Percentiles rank a stretch among this genome's conserved stretches.
Evolutionary conservation across 2,329 filamentous ascomycete genomes (phyloP).

Genomic region (Didymella pinodella): DNA sequence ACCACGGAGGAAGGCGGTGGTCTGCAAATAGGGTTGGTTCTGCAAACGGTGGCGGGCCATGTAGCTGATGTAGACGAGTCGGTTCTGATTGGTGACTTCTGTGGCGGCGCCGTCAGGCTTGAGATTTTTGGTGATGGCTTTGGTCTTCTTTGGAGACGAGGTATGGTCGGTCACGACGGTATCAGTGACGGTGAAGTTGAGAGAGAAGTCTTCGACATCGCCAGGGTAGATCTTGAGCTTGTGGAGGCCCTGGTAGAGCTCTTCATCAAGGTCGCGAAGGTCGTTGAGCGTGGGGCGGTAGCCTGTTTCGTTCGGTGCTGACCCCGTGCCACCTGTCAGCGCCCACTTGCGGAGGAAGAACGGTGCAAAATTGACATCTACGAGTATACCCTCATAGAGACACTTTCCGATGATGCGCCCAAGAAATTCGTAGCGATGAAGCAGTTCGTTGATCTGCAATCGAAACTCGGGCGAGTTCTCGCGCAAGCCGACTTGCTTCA

Average conservation of each 20-base stretch:
- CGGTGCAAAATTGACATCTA: constrained; percentile 90
- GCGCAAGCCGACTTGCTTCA: constrained; percentile 61
- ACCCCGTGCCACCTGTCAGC: constrained; percentile 70
- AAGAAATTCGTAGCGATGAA: constrained; percentile 86
- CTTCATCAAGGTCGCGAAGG: constrained; percentile 87
- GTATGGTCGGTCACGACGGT: constrained; percentile 55
- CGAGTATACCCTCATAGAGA: constrained; percentile 93
- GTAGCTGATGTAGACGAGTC: constrained; percentile 91
- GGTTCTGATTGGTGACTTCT: constrained; percentile 88
- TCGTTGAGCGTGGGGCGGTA: constrained; percentile 97
- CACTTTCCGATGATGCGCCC: constrained; percentile 95
- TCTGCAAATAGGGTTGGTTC: constrained; percentile 80
- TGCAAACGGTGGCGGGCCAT: constrained; percentile 88
- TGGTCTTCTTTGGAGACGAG: constrained; percentile 52
- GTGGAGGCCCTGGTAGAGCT: constrained; percentile 84
- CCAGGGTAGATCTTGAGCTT: constrained; percentile 85
- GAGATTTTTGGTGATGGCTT: constrained; percentile 76
- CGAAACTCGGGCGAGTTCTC: constrained; percentile 67
- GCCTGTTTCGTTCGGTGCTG: constrained; percentile 70
- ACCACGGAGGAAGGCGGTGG: constrained; percentile 84
- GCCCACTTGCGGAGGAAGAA: constrained; percentile 98
- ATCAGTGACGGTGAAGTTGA: constrained; percentile 92
- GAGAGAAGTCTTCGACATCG: constrained; percentile 78
- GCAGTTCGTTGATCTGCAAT: constrained; percentile 65
- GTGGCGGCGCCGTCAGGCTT: constrained; percentile 78